These are phyloP conservation scores for Globisporangium cederbergense DNA, from an alignment of 352 stramenopile species.

Conservation along the genomic window DNA sequence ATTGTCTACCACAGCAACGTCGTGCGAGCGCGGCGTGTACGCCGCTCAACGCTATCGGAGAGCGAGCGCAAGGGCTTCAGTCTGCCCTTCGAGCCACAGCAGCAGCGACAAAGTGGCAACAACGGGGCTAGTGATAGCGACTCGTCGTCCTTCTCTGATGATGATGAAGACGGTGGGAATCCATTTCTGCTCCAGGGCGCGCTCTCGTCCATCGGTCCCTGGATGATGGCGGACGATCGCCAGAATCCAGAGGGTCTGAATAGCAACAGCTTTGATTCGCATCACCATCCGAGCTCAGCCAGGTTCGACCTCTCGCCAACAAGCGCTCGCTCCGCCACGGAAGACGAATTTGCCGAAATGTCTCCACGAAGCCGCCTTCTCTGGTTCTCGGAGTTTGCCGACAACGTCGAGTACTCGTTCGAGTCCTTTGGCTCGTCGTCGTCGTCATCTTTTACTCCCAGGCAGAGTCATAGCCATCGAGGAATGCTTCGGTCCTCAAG, in stretches of 20 bases:
- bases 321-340: not conserved
- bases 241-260: not conserved
- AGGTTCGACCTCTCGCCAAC: conserved; percentile 1
- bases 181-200: conserved; percentile 15
- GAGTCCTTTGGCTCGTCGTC: not conserved
- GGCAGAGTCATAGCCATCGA: conserved; percentile 10
- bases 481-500: conserved; percentile 9
- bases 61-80: not conserved
- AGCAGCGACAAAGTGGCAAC: conserved; percentile 4
- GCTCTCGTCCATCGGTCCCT: conserved; percentile 49
- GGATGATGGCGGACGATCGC: conserved; percentile 21
- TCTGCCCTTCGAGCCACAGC: not conserved
- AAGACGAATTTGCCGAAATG: conserved; percentile 25
- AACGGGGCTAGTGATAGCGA: conserved; percentile 11
- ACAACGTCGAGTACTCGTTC: conserved; percentile 17
- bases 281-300: not conserved
- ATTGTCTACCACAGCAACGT: not conserved
- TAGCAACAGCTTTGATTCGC: conserved; percentile 6
- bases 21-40: not conserved
- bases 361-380: conserved; percentile 62
- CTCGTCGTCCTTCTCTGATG: not conserved
- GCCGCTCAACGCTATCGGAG: not conserved
- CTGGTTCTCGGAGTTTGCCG: conserved; percentile 49
- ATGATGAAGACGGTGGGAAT: conserved; percentile 8
- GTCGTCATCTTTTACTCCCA: not conserved